Base-by-base conservation (phyloP, 495 filamentous ascomycete genomes). In the Aspergillus asperescens region DNA sequence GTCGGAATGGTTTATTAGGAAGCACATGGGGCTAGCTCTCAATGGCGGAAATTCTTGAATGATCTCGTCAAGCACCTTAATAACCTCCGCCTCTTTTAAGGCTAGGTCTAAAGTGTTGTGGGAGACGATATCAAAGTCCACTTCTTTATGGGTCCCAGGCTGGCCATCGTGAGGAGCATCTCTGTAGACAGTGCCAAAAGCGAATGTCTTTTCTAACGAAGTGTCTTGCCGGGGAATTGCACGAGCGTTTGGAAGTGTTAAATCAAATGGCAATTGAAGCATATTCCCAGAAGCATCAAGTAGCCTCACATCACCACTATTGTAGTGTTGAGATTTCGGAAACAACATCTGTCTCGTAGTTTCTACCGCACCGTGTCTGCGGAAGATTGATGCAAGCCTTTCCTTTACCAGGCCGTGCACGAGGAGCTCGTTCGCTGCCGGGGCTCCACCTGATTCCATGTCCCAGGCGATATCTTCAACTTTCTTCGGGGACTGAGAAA, bases 61-160 rank as follows among this genome's bases (percentile, higher is more conserved):
- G 38, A 96, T 85, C 60, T 98, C 93, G 62, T 97, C 92, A 38
- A 96, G 62, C 6, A 96, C 90, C 64, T 96, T 97, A 50, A 98
- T 83, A 4, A 89, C 86, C 63, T 98, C 93, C 1, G 93, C 93
- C 67, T 98, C 93, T 61, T 93, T 91, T 45, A 96, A 64, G 0
- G 90, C 82, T n/a, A 94, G 73, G 62, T 97, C 89, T 20, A 88
- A 64, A 2, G 83, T 83, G 55, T 90, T 83, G 45, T 81, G 76
- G 0, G 88, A 90, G 13, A 93, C 77, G 57, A 98, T 90, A 72
- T 98, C 94, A 66, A 95, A 97, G 62, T 97, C 93, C 6, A 91
- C 90, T 62, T 97, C 94, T 37, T 85, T 84, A 65, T 87, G 85
- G 48, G 84, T 86, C 56, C 80, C 79, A 22, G 93, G 94, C 59